Evolutionary conservation across 2,329 filamentous ascomycete species (phyloP).

Genomic region (Zymoseptoria pseudotritici): DNA sequence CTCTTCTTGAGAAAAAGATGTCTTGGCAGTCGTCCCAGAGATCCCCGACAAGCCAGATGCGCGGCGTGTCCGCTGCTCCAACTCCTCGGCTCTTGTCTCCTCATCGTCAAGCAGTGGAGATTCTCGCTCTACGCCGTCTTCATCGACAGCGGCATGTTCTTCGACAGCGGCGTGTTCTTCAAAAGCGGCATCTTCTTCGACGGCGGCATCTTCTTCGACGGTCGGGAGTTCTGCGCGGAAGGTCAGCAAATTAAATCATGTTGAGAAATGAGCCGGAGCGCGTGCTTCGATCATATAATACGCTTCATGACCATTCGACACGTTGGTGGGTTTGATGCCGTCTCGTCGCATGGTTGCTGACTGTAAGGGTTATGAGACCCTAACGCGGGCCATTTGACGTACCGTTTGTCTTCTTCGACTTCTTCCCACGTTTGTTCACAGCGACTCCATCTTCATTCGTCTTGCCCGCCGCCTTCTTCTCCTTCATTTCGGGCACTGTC

Average conservation of each 20-base stretch:
- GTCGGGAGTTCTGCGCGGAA: slow-evolving; percentile 1
- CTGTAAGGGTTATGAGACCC: not conserved
- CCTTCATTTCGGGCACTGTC: not conserved
- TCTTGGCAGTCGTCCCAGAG: slow-evolving; percentile 42
- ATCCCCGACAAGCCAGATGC: slow-evolving; percentile 30
- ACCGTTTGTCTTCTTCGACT: slow-evolving; percentile 1
- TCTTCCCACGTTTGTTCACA: slow-evolving; percentile 1
- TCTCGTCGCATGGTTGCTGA: not conserved
- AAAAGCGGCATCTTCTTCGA: slow-evolving; percentile 1
- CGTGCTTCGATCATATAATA: not conserved
- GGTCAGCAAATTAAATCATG: not conserved
- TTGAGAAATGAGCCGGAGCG: not conserved
- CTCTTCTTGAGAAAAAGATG: slow-evolving; percentile 40
- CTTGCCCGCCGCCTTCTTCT: not conserved
- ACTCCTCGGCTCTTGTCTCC: not conserved
- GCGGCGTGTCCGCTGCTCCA: slow-evolving; percentile 1
- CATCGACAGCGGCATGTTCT: slow-evolving; percentile 10
- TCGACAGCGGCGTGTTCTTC: slow-evolving; percentile 3
- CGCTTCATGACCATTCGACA: not conserved
- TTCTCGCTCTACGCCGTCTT: slow-evolving; percentile 6
- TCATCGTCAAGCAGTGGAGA: not conserved
- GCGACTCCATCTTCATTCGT: not conserved
- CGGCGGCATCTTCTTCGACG: slow-evolving; percentile 4
- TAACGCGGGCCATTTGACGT: not conserved
- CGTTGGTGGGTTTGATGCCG: not conserved